Evolutionary conservation across 169 alveolate genomes (phyloP).

Genomic region (Eimeria falciformis): DNA sequence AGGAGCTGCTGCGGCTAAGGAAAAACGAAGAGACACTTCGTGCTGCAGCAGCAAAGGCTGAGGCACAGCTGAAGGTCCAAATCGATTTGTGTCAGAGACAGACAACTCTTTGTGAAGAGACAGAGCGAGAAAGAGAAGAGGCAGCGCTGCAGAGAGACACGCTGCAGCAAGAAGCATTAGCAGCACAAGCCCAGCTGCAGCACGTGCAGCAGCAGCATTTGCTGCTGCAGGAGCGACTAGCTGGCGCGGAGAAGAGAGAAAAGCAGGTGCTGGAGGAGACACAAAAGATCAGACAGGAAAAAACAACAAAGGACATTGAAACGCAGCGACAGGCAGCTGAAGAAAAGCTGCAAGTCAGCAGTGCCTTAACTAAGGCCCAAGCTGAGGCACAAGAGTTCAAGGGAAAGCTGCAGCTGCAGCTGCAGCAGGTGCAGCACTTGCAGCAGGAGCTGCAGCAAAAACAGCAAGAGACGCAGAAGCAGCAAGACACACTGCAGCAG

Average conservation of each 20-base stretch:
- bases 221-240: neutral
- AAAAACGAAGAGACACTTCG: neutral
- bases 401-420: slow-evolving; percentile 18
- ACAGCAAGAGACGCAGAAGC: neutral
- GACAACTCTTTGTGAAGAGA: neutral
- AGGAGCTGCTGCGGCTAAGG: slow-evolving; percentile 4
- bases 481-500: neutral
- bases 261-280: neutral
- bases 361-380: too few relatives aligned
- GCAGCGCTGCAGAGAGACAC: neutral
- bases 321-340: neutral
- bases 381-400: too few relatives aligned
- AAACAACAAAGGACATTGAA: neutral
- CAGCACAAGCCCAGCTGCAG: slow-evolving; percentile 34
- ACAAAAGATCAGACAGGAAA: neutral
- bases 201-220: slow-evolving; percentile 2
- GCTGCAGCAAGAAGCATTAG: slow-evolving; percentile 28
- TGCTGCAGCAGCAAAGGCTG: slow-evolving; percentile 10
- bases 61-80: neutral
- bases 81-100: neutral
- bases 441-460: slow-evolving; percentile 20
- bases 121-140: neutral
- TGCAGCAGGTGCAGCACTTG: neutral
- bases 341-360: neutral
- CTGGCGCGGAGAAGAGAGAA: neutral